These are phyloP conservation scores for Phaseolus coccineus DNA, from an alignment of 331 rosid species.

Conservation along the genomic window DNA sequence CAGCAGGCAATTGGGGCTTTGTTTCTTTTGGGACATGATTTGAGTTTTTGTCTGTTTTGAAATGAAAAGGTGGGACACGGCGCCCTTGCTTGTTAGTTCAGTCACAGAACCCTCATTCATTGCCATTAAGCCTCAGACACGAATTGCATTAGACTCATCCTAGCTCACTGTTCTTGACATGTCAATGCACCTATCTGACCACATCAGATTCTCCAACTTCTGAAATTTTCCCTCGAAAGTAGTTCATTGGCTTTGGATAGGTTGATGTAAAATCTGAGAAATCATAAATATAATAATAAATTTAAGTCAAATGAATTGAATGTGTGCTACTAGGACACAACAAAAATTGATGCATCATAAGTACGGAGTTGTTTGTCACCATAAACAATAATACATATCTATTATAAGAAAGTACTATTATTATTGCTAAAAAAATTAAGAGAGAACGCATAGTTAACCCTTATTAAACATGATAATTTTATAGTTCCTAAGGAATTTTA, in stretches of 20 bases:
- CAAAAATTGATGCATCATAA: background rate
- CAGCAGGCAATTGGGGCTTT: background rate
- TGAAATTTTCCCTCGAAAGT: background rate
- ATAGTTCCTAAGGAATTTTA: no score
- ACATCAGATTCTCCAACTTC: constrained; percentile 16
- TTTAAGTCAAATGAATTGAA: background rate
- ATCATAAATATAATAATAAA: background rate
- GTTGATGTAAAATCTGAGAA: background rate
- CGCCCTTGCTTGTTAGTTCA: background rate
- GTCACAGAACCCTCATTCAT: background rate
- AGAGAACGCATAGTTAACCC: no score
- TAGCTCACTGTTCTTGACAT: background rate
- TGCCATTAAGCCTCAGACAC: background rate
- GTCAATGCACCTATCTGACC: background rate
- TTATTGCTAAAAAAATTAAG: no score
- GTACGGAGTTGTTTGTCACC: background rate
- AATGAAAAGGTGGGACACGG: background rate
- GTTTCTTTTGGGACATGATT: constrained; percentile 23
- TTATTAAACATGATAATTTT: no score
- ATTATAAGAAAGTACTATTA: background rate
- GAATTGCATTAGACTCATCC: background rate
- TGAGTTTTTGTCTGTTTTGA: constrained; percentile 9
- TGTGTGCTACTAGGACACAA: background rate
- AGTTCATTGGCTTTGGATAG: background rate
- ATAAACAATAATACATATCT: background rate